These are phyloP conservation scores for Poa pratensis DNA, from an alignment of 176 grass and related monocot genomes.

Conservation along the genomic window DNA sequence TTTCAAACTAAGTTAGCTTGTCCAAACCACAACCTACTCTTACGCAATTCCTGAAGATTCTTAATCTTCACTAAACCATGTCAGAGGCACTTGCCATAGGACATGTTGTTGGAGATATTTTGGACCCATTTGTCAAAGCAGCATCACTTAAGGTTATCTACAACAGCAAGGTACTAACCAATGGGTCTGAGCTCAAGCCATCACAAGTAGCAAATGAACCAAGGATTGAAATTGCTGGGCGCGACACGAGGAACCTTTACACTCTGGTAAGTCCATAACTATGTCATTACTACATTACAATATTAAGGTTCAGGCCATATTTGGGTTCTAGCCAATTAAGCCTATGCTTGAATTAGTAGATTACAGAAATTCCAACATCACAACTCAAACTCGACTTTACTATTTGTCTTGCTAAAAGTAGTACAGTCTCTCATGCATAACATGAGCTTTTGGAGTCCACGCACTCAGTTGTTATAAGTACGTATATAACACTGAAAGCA, in stretches of 20 bases:
- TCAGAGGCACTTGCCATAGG: slow-evolving; percentile 90
- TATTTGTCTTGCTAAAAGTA: slow-evolving; percentile 17
- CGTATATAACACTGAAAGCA: slow-evolving; percentile 33
- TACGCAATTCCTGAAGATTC: slow-evolving; percentile 25
- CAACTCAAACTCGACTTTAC: slow-evolving; percentile 15
- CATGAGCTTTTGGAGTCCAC: slow-evolving; percentile 20
- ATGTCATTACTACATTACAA: slow-evolving; percentile 20
- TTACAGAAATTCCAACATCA: slow-evolving; percentile 5
- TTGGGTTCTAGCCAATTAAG: slow-evolving; percentile 5
- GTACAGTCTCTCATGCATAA: slow-evolving; percentile 15
- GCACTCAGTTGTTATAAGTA: slow-evolving; percentile 35
- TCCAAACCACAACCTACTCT: slow-evolving; percentile 33
- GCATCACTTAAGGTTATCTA: slow-evolving; percentile 73
- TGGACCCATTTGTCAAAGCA: slow-evolving; percentile 84
- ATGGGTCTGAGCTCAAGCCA: slow-evolving; percentile 89
- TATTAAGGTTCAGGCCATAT: slow-evolving; percentile 19
- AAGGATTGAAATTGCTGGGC: slow-evolving; percentile 68
- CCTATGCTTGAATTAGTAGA: neutral
- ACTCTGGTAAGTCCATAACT: slow-evolving; percentile 77
- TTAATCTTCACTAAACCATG: slow-evolving; percentile 51
- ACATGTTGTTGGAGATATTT: slow-evolving; percentile 88
- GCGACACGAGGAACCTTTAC: slow-evolving; percentile 71
- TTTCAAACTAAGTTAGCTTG: slow-evolving; percentile 43
- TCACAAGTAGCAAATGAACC: slow-evolving; percentile 75
- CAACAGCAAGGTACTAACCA: slow-evolving; percentile 83